A percentile compares a stretch with the other conserved stretches of the same genome.
Conservation (phyloP, 257 asterid genomes). For the Nicotiana obtusifolia region DNA sequence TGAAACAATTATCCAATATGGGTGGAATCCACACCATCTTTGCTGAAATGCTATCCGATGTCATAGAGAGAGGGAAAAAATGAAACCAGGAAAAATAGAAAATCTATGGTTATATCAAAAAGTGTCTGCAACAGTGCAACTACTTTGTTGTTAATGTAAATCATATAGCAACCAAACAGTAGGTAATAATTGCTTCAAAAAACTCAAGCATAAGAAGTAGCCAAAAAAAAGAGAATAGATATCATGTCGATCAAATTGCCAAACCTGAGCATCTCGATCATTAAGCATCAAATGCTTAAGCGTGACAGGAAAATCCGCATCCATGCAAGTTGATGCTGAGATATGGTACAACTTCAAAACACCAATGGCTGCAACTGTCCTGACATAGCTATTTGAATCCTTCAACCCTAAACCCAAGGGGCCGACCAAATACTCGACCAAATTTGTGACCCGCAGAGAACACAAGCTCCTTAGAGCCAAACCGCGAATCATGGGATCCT, state of each 20-base stretch:
- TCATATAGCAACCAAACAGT: background rate
- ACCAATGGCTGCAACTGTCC: constrained; percentile 86
- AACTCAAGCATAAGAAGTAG: background rate
- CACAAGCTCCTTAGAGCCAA: constrained; percentile 96
- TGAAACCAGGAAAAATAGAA: background rate
- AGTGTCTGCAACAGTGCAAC: background rate
- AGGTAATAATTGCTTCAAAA: background rate
- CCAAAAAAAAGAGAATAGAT: background rate
- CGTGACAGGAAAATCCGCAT: constrained; percentile 79
- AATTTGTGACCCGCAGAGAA: constrained; percentile 90
- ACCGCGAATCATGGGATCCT: constrained; percentile 99
- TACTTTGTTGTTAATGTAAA: constrained; percentile 2
- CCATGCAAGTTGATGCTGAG: constrained; percentile 81
- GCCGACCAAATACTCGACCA: constrained; percentile 97
- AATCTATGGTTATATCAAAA: background rate
- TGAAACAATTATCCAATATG: background rate
- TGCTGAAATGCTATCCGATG: background rate
- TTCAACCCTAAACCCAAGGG: constrained; percentile 84
- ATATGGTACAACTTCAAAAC: constrained; percentile 88
- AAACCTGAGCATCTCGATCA: constrained; percentile 92
- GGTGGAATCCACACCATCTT: background rate
- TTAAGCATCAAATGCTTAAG: constrained; percentile 91
- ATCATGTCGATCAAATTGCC: background rate
- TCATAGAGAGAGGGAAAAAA: too few relatives aligned
- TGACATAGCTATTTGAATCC: constrained; percentile 84